Conservation (phyloP, 768 basidiomycete species). For the Lactifluus pinguis region DNA sequence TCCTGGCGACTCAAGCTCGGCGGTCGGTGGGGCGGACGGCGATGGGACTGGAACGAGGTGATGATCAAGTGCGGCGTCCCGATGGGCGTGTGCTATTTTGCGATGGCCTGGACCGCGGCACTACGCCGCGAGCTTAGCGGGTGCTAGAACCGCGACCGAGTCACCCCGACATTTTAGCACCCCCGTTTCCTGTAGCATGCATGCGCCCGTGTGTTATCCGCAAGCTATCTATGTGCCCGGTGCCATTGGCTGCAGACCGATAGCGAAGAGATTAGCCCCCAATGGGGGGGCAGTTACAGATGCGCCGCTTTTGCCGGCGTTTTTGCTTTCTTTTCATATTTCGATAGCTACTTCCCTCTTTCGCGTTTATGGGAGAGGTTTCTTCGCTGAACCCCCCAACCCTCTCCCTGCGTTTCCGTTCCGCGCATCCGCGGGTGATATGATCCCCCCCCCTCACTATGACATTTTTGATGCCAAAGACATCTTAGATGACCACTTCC, state of each 20-base stretch:
- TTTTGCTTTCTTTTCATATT: background rate
- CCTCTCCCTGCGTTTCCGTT: background rate
- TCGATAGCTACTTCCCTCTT: background rate
- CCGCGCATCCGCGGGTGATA: background rate
- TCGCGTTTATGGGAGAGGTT: background rate
- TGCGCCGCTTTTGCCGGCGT: background rate
- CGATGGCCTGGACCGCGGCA: conserved; percentile 65
- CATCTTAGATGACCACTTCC: background rate
- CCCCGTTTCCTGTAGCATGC: conserved; percentile 5
- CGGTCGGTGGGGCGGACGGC: conserved; percentile 46
- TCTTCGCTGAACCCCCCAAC: background rate
- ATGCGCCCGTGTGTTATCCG: background rate
- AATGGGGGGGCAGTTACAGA: background rate
- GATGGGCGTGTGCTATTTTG: conserved; percentile 62
- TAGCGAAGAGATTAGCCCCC: background rate
- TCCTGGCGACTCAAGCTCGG: conserved; percentile 19
- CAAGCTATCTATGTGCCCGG: background rate
- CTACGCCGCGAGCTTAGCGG: conserved; percentile 32
- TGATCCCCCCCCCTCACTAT: background rate
- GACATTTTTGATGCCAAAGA: background rate
- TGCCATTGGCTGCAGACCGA: background rate
- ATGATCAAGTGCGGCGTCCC: conserved; percentile 62
- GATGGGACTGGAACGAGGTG: conserved; percentile 79
- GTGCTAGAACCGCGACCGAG: conserved; percentile 8
- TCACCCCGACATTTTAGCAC: background rate